Conservation (phyloP, 805 yeast species). For the Limtongia smithiae region DNA sequence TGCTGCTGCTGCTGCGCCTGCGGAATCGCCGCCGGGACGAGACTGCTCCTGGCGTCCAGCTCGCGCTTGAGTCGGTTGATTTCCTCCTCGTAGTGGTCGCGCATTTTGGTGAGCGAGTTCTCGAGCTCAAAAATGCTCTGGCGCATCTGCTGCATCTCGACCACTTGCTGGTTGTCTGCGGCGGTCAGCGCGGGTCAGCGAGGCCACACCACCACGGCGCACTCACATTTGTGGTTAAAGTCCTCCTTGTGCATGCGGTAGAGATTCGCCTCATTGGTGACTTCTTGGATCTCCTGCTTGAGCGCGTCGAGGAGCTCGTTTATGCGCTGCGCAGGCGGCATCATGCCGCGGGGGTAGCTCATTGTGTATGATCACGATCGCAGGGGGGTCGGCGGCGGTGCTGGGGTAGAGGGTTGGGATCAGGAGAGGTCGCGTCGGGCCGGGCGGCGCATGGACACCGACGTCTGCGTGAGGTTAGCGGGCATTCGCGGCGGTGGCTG, state of each 20-base stretch:
- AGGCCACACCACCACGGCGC: background rate
- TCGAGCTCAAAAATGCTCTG: conserved; percentile 93
- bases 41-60: conserved; percentile 75
- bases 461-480: no score
- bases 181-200: background rate
- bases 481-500: no score
- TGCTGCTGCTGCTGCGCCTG: conserved; percentile 36
- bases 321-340: conserved; percentile 41
- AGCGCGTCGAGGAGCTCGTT: conserved; percentile 87
- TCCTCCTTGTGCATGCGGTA: conserved; percentile 90
- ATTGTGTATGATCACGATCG: conserved; percentile 18
- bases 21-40: conserved; percentile 44
- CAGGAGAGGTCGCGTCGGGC: no score
- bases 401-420: no score
- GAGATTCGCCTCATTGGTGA: conserved; percentile 78
- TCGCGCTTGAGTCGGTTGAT: conserved; percentile 80
- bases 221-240: conserved; percentile 66
- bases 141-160: conserved; percentile 89
- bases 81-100: conserved; percentile 94
- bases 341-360: conserved; percentile 35
- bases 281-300: conserved; percentile 83
- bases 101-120: conserved; percentile 88
- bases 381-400: no score
- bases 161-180: conserved; percentile 73
- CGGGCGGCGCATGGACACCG: no score